Base-by-base conservation (phyloP, 257 asterid species). In the Penstemon barbatus region DNA sequence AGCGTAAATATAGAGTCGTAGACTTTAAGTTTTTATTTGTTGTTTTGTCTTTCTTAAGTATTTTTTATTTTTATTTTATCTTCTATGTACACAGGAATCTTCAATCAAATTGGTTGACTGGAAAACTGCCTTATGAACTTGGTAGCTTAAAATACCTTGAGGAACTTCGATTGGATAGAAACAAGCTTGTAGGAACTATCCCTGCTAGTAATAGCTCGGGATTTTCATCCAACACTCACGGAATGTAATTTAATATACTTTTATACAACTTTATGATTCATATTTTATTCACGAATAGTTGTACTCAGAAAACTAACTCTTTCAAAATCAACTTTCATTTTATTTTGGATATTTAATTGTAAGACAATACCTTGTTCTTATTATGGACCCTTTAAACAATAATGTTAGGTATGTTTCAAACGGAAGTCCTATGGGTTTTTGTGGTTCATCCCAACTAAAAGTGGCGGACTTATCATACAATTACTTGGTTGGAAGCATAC, bases 71-170 rank as follows among this genome's bases (percentile, higher is more conserved):
- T 42, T 70, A 42, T 61, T 57, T 3, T 63, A 11, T 18, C 43
- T 62, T 57, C 11, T 44, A 8, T 50, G 8, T 63, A 45, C 71
- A 33, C 77, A 84, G 89, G 76, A 84, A 81, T 58, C 80, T 94
- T 74, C 89, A 86, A 74, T 91, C 97, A 37, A 94, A 94, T 75
- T 95, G 95, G 43, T 72, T 94, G 79, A 91, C 90, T 0, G 99
- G 98, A 63, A 87, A 71, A 65, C 77, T 94, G 75, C 98, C 98
- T 68, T 19, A 79, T 48, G 97, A 94, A 71, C 78, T 94, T 73
- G 92, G 96, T 65, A 83, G 82, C 69, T 81, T 94, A 80, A 86
- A 86, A 62, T 41, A 71, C 84, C 97, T 91, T 57, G 80, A 83
- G 77, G 97, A 89, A 68, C 91, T 91, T 74, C 86, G 83, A 66